Percentiles rank a stretch among this genome's conserved stretches.
phyloP scores from a whole-genome alignment of 1,284 basidiomycete genomes.

The Apiotrichum laibachii region DNA sequence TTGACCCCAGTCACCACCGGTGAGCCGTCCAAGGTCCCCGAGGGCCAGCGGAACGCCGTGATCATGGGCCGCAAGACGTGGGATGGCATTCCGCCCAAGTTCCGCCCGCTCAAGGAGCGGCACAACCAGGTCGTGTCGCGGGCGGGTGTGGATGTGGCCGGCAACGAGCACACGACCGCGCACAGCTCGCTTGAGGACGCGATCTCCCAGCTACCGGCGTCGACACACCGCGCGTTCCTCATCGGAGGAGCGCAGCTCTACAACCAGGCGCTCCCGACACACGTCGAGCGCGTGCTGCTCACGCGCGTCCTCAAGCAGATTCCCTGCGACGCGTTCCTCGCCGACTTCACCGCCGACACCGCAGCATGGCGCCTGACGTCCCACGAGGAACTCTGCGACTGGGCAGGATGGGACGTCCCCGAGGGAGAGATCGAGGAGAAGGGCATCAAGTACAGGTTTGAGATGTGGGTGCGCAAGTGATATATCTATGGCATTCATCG shows the following conservation, averaged over 20 bases:
- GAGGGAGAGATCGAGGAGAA: conserved; percentile 74
- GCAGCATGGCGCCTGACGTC: conserved; percentile 60
- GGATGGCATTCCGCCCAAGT: conserved; percentile 91
- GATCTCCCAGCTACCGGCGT: conserved; percentile 21
- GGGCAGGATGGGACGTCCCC: conserved; percentile 76
- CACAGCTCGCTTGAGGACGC: conserved; percentile 42
- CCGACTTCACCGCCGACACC: conserved; percentile 60
- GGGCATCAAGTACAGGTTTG: conserved; percentile 77
- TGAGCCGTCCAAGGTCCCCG: conserved; percentile 33
- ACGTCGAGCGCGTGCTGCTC: conserved; percentile 76
- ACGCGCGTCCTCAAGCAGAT: conserved; percentile 74
- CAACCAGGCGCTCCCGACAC: conserved; percentile 60
- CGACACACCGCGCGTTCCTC: conserved; percentile 60
- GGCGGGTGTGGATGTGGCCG: conserved; percentile 65
- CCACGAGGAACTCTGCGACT: conserved; percentile 64
- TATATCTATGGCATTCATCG: conserved; percentile 14
- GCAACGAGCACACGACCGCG: conserved; percentile 20
- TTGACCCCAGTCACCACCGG: conserved; percentile 44
- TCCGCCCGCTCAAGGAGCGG: conserved; percentile 74
- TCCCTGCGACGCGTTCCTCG: conserved; percentile 83
- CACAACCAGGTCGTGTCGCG: conserved; percentile 79
- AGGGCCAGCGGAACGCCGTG: conserved; percentile 64
- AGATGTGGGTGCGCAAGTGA: conserved; percentile 73
- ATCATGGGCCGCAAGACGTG: conserved; percentile 98
- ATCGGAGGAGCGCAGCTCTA: conserved; percentile 90